Conservation (phyloP, 768 basidiomycete species). For the Lactarius hengduanensis region DNA sequence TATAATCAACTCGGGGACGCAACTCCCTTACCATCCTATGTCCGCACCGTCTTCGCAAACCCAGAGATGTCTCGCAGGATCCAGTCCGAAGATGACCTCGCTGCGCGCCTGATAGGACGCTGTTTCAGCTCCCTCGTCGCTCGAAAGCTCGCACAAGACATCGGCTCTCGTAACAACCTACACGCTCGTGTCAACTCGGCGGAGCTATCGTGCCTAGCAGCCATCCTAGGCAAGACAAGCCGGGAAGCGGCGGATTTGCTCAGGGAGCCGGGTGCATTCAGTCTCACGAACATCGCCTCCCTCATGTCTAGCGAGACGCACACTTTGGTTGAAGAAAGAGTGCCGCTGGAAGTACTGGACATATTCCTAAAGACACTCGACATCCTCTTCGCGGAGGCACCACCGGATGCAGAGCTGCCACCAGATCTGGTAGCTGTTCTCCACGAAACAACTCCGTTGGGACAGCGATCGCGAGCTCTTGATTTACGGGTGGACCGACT, state of each 20-base stretch:
- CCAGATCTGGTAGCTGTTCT: neutral
- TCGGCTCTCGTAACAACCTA: neutral
- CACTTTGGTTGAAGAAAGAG: too few relatives aligned
- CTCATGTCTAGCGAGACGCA: too few relatives aligned
- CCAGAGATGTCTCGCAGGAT: neutral
- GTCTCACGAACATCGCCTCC: too few relatives aligned
- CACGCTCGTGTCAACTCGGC: too few relatives aligned
- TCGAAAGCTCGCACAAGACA: neutral
- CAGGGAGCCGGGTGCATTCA: too few relatives aligned
- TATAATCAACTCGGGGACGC: neutral
- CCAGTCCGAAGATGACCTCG: neutral
- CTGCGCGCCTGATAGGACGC: neutral
- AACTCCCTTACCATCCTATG: neutral
- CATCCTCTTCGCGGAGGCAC: too few relatives aligned
- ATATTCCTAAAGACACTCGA: too few relatives aligned
- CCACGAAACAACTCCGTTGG: neutral
- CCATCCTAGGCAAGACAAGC: too few relatives aligned
- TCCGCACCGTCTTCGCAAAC: neutral
- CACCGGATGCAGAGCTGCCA: neutral
- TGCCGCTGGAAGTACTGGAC: too few relatives aligned
- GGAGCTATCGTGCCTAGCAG: too few relatives aligned
- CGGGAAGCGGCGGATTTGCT: too few relatives aligned
- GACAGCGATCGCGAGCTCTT: neutral
- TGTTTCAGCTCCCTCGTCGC: slow-evolving; percentile 3
- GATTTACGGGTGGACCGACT: neutral